Evolutionary conservation across 2,329 filamentous ascomycete species (phyloP).

Genomic region (Botrytis pseudocinerea): DNA sequence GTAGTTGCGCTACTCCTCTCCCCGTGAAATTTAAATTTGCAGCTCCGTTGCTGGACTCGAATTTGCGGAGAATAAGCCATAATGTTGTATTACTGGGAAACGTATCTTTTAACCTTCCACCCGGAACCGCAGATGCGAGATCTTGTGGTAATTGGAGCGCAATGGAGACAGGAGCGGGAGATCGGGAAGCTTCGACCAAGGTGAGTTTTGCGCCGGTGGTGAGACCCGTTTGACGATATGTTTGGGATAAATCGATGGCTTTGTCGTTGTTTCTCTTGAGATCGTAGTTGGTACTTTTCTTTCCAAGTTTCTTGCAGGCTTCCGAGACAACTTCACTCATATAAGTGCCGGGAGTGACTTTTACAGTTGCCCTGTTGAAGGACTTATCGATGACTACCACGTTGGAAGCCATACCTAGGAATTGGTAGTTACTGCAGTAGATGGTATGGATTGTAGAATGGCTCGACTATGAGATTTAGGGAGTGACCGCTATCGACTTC

Average conservation of each 20-base stretch:
- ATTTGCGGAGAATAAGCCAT: constrained; percentile 87
- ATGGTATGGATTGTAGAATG: not conserved
- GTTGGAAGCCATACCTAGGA: constrained; percentile 72
- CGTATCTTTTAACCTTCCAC: constrained; percentile 74
- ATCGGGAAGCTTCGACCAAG: constrained; percentile 82
- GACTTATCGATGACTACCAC: constrained; percentile 85
- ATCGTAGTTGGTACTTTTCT: constrained; percentile 66
- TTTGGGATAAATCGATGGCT: constrained; percentile 78
- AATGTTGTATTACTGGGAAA: constrained; percentile 85
- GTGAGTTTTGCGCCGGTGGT: constrained; percentile 86
- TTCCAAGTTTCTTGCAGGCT: constrained; percentile 74
- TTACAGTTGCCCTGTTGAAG: constrained; percentile 75
- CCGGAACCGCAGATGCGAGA: constrained; percentile 62
- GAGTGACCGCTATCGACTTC: not conserved
- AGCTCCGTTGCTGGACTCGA: constrained; percentile 67
- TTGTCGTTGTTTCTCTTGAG: constrained; percentile 87
- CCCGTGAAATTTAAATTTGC: constrained; percentile 78
- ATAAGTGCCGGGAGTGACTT: constrained; percentile 78
- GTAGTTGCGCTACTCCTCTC: constrained; percentile 68
- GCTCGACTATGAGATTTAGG: no score
- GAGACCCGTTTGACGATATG: constrained; percentile 81
- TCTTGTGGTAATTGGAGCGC: constrained; percentile 81
- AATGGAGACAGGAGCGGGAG: constrained; percentile 81
- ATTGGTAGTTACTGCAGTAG: constrained; percentile 12
- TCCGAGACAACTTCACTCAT: constrained; percentile 84